Percentiles rank a stretch among this genome's conserved stretches.
Conservation (phyloP, 192 early-diverging fungal species). For the Coemansia sp. region DNA sequence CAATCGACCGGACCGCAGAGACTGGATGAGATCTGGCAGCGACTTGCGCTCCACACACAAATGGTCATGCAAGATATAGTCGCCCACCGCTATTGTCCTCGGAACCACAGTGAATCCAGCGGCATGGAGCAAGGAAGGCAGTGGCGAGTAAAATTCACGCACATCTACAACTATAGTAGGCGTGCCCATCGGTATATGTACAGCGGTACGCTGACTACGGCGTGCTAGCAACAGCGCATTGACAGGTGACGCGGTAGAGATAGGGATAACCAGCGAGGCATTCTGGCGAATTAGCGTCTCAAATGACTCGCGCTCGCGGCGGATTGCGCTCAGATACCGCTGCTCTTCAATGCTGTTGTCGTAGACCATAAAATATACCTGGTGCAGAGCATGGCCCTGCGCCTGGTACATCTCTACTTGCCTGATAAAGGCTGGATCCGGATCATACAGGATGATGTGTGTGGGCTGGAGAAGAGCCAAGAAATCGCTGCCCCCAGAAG, state of each 20-base stretch:
- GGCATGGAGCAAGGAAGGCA: constrained; percentile 84
- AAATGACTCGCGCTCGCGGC: constrained; percentile 91
- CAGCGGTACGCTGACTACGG: constrained; percentile 26
- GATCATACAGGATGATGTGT: constrained; percentile 90
- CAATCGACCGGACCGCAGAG: constrained; percentile 79
- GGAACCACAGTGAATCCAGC: constrained; percentile 72
- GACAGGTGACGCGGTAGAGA: constrained; percentile 23
- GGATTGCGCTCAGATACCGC: constrained; percentile 75
- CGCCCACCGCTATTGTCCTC: constrained; percentile 87
- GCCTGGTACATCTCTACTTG: constrained; percentile 76
- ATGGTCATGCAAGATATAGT: constrained; percentile 84
- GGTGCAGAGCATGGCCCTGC: constrained; percentile 56
- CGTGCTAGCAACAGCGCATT: constrained; percentile 19
- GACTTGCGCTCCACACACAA: constrained; percentile 94
- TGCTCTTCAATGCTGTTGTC: constrained; percentile 96
- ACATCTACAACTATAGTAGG: constrained; percentile 76
- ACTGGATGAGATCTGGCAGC: constrained; percentile 80
- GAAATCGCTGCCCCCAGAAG: constrained; percentile 47
- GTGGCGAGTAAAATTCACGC: constrained; percentile 87
- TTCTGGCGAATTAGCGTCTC: constrained; percentile 89
- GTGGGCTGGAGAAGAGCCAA: constrained; percentile 69
- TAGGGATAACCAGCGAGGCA: constrained; percentile 59
- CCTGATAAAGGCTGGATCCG: constrained; percentile 82
- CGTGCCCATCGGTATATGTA: background rate
- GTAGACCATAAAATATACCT: constrained; percentile 92